phyloP scores from a whole-genome alignment of 2,329 filamentous ascomycete species.

The Pyricularia grisea region DNA sequence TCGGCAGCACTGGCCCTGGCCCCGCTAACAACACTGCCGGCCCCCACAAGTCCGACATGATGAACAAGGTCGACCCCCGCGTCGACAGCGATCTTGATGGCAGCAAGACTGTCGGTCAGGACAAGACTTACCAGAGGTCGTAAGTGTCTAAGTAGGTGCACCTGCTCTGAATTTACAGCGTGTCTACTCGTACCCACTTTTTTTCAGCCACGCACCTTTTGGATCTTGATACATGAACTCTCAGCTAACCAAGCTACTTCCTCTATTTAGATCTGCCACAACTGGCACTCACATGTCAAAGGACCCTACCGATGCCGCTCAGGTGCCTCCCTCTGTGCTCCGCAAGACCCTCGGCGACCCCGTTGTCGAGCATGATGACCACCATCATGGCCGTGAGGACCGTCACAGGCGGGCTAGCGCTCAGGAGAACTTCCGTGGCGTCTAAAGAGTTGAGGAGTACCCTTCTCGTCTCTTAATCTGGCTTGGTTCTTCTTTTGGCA shows the following conservation, averaged over 20 bases:
- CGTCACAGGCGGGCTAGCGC: constrained; percentile 35
- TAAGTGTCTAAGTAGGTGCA: constrained; percentile 20
- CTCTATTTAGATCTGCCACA: not conserved
- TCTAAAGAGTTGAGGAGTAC: constrained; percentile 20
- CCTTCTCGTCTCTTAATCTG: not conserved
- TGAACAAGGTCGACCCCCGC: constrained; percentile 32
- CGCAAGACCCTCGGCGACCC: constrained; percentile 36
- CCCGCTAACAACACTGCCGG: constrained; percentile 29
- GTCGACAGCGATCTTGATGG: constrained; percentile 48
- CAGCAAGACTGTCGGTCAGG: constrained; percentile 41
- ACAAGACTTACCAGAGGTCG: constrained; percentile 36
- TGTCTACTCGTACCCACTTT: not conserved
- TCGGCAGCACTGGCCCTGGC: constrained; percentile 7
- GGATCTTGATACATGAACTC: not conserved
- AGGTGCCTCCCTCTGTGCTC: constrained; percentile 47
- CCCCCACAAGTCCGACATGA: constrained; percentile 27
- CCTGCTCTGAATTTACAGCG: not conserved
- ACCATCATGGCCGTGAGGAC: constrained; percentile 29
- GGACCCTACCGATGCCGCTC: constrained; percentile 46
- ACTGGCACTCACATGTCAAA: constrained; percentile 10
- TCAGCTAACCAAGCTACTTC: not conserved
- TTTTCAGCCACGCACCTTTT: not conserved
- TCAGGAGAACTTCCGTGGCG: constrained; percentile 37
- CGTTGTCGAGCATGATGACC: constrained; percentile 32
- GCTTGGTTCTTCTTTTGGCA: not conserved